These are phyloP conservation scores for Cyclaneusma minus DNA, from an alignment of 2,329 filamentous ascomycete species.

Conservation along the genomic window DNA sequence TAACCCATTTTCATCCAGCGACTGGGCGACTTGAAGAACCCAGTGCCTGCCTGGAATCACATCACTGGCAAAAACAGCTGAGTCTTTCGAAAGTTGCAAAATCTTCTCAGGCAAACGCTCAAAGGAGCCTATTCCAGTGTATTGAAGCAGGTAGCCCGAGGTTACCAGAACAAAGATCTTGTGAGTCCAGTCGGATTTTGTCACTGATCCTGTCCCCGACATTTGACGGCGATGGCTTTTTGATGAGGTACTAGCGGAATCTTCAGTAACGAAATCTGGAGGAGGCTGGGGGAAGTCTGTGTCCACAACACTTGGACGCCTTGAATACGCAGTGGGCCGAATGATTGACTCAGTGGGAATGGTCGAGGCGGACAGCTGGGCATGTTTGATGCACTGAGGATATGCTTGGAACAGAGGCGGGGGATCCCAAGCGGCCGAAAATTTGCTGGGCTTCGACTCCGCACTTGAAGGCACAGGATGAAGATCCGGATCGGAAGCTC, in stretches of 20 bases:
- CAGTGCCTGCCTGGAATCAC: constrained; percentile 66
- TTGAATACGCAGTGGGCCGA: too few species aligned
- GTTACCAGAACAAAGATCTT: constrained; percentile 59
- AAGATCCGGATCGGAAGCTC: constrained; percentile 6
- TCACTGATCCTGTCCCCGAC: too few species aligned
- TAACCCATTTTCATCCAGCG: constrained; percentile 41
- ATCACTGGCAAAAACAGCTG: constrained; percentile 68
- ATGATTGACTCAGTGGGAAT: constrained; percentile 55
- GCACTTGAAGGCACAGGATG: constrained; percentile 2
- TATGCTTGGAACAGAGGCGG: constrained; percentile 79
- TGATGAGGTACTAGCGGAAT: too few species aligned
- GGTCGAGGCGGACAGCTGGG: constrained; percentile 49
- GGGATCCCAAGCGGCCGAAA: constrained; percentile 36
- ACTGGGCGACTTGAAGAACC: constrained; percentile 61
- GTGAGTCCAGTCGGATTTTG: constrained; percentile 45
- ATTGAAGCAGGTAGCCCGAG: constrained; percentile 61
- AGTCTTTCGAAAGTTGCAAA: constrained; percentile 55
- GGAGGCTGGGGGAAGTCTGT: too few species aligned
- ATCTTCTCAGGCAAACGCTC: constrained; percentile 62
- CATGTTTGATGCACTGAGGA: constrained; percentile 66
- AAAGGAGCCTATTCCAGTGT: constrained; percentile 52
- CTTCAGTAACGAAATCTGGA: too few species aligned
- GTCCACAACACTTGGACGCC: too few species aligned
- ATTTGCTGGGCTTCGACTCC: constrained; percentile 6
- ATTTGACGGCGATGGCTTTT: too few species aligned